Conservation (phyloP, 2,329 filamentous ascomycete genomes). For the Trichophyton mentagrophytes region DNA sequence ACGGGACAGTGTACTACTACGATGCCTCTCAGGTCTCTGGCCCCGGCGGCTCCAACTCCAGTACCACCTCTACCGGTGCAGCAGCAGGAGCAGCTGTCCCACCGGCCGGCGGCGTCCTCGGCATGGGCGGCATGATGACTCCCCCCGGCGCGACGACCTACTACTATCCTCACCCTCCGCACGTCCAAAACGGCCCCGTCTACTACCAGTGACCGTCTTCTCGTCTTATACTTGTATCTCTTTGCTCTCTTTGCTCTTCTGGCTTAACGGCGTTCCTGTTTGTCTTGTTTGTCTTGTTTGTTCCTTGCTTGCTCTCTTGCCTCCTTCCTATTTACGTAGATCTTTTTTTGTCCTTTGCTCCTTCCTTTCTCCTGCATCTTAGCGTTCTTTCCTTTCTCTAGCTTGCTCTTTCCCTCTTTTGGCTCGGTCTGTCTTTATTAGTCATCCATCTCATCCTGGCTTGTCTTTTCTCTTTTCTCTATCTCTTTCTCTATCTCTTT, state of each 20-base stretch:
- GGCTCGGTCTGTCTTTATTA: too few species aligned
- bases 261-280: constrained; percentile 6
- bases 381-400: constrained; percentile 11
- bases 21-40: constrained; percentile 55
- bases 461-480: neutral
- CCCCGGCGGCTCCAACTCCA: neutral
- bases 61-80: neutral
- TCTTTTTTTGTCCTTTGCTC: constrained; percentile 3
- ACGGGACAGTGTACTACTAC: constrained; percentile 94
- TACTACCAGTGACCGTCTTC: constrained; percentile 32
- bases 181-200: constrained; percentile 29
- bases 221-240: constrained; percentile 2
- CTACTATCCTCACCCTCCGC: constrained; percentile 41
- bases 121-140: constrained; percentile 72
- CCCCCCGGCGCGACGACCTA: constrained; percentile 43
- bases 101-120: constrained; percentile 42
- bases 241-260: constrained; percentile 6
- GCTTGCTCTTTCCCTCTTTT: too few species aligned
- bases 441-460: neutral
- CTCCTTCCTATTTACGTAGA: constrained; percentile 16
- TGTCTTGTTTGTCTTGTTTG: constrained; percentile 1
- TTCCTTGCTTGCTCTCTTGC: constrained; percentile 14
- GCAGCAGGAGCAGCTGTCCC: constrained; percentile 12
- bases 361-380: constrained; percentile 16
- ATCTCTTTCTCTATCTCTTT: constrained; percentile 4